These are phyloP conservation scores for Podospora bellae-mahoneyi DNA, from an alignment of 495 filamentous ascomycete species.

Conservation along the genomic window DNA sequence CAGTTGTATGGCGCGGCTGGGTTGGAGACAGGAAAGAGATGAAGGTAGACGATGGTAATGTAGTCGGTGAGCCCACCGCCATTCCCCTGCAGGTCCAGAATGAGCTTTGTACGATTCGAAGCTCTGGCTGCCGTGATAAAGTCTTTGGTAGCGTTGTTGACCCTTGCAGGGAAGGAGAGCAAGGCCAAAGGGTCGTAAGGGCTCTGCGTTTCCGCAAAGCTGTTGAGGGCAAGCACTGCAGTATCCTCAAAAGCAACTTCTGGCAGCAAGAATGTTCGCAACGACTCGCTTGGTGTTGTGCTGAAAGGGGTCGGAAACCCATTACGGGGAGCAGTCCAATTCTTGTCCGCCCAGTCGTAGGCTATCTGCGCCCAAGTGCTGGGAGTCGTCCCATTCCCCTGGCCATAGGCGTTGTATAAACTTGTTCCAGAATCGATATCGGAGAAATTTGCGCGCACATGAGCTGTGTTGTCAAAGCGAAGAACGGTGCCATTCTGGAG, in stretches of 20 bases:
- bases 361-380: neutral
- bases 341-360: neutral
- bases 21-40: constrained; percentile 38
- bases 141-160: constrained; percentile 19
- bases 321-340: constrained; percentile 7
- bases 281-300: neutral
- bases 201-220: constrained; percentile 7
- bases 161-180: neutral
- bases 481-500: constrained; percentile 21
- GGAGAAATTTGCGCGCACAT: constrained; percentile 21
- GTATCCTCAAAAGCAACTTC: constrained; percentile 6
- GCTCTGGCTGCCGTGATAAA: constrained; percentile 11
- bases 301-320: constrained; percentile 17
- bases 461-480: constrained; percentile 13
- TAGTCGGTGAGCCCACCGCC: constrained; percentile 44
- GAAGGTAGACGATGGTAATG: constrained; percentile 33
- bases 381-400: constrained; percentile 2
- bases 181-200: neutral
- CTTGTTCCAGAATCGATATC: constrained; percentile 17
- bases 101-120: constrained; percentile 28
- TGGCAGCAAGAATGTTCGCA: constrained; percentile 13
- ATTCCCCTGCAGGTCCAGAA: constrained; percentile 56
- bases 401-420: constrained; percentile 16
- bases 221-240: constrained; percentile 19
- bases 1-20: constrained; percentile 13